A percentile compares a stretch with the other conserved stretches of the same genome.
These are phyloP conservation scores for Psilocybe subaeruginosa DNA, from an alignment of 768 basidiomycete species.

Conservation along the genomic window DNA sequence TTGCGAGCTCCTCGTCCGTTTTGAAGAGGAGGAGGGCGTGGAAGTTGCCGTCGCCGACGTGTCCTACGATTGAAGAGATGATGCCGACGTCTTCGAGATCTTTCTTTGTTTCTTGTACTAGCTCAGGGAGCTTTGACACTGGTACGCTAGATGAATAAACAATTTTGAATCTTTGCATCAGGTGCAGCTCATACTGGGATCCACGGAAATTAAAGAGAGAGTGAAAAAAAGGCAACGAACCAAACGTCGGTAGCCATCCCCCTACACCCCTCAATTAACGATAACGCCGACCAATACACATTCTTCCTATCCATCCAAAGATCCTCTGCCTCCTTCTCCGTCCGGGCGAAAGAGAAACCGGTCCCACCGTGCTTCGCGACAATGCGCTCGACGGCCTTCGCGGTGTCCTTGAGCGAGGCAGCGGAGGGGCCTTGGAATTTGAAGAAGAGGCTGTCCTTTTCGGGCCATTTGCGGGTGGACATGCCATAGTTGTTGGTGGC, in stretches of 20 bases:
- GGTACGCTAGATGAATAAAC: slow-evolving; percentile 45
- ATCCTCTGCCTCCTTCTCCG: slow-evolving; percentile 64
- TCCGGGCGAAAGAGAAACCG: slow-evolving; percentile 66
- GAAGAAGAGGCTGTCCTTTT: slow-evolving; percentile 78
- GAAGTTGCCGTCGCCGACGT: slow-evolving; percentile 72
- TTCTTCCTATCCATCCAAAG: slow-evolving; percentile 80
- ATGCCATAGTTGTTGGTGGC: slow-evolving; percentile 60
- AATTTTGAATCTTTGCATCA: too few relatives aligned
- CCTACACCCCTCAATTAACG: slow-evolving; percentile 55
- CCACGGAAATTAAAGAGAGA: too few relatives aligned
- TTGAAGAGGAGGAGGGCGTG: slow-evolving; percentile 58
- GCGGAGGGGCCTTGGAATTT: slow-evolving; percentile 79
- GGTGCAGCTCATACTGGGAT: too few relatives aligned
- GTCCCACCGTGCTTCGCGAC: slow-evolving; percentile 68
- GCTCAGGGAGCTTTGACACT: slow-evolving; percentile 63
- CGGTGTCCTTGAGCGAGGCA: slow-evolving; percentile 62
- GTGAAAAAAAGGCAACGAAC: slow-evolving; percentile 32
- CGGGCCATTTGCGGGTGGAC: slow-evolving; percentile 58
- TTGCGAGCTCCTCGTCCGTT: slow-evolving; percentile 55
- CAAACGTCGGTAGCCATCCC: slow-evolving; percentile 81
- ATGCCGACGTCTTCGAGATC: slow-evolving; percentile 64
- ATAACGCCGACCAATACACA: slow-evolving; percentile 57
- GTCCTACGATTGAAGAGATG: slow-evolving; percentile 66
- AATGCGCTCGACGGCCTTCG: slow-evolving; percentile 58
- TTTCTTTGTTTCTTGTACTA: slow-evolving; percentile 70